Conservation (phyloP, 192 early-diverging fungal genomes). For the Rhizophagus clarus region DNA sequence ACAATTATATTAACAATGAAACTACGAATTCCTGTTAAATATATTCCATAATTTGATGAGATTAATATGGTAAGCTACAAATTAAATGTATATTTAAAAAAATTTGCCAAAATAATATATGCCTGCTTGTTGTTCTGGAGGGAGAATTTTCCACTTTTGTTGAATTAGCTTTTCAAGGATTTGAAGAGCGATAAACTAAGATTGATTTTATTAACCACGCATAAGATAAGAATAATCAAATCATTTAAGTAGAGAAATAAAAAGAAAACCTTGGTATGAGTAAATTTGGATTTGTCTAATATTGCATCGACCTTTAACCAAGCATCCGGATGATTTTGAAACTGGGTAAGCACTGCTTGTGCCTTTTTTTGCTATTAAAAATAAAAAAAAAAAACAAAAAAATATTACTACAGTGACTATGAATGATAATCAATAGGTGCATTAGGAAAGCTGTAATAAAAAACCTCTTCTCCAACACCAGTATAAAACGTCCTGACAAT, state of each 20-base stretch:
- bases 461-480: constrained; percentile 76
- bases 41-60: not conserved
- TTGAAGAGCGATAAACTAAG: constrained; percentile 87
- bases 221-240: not conserved
- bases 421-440: not conserved
- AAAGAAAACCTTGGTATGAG: constrained; percentile 82
- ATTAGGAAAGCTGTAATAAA: not conserved
- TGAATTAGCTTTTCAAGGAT: constrained; percentile 95
- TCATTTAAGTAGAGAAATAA: not conserved
- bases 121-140: constrained; percentile 26
- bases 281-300: constrained; percentile 75
- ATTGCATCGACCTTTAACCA: constrained; percentile 96
- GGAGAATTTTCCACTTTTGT: constrained; percentile 91
- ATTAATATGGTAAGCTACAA: not conserved
- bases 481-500: constrained; percentile 85
- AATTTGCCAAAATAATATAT: constrained; percentile 19
- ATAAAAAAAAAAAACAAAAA: not conserved
- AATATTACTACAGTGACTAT: not conserved
- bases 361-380: constrained; percentile 78
- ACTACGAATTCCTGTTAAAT: constrained; percentile 82
- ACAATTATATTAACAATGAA: constrained; percentile 94
- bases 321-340: constrained; percentile 92
- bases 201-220: not conserved
- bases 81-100: not conserved
- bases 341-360: constrained; percentile 85